Evolutionary conservation across 2,329 filamentous ascomycete species (phyloP).

Genomic region (Xylaria digitata): DNA sequence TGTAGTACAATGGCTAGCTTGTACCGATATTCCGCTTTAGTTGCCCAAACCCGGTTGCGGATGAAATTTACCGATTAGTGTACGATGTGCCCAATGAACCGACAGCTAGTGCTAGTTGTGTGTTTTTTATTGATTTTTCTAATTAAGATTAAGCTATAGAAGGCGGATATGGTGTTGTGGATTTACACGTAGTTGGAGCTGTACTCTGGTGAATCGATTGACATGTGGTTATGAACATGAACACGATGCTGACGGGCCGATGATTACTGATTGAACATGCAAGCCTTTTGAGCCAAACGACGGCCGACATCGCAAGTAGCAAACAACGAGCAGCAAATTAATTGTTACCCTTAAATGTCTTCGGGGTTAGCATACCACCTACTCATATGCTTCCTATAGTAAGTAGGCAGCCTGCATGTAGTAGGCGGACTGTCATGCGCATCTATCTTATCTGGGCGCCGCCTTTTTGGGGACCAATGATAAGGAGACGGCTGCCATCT

Average conservation of each 20-base stretch:
- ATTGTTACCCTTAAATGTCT: not conserved
- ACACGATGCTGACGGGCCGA: slow-evolving; percentile 23
- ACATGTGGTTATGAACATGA: not conserved
- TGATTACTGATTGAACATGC: slow-evolving; percentile 23
- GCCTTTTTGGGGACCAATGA: slow-evolving; percentile 23
- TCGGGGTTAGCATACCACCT: slow-evolving; percentile 2
- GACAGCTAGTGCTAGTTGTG: not conserved
- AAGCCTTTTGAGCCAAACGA: slow-evolving; percentile 5
- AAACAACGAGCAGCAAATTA: slow-evolving; percentile 7
- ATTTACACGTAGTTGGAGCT: not conserved
- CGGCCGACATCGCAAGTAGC: slow-evolving; percentile 34
- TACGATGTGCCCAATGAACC: not conserved
- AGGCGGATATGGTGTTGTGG: slow-evolving; percentile 3
- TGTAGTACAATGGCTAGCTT: too few relatives aligned
- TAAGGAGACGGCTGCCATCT: not conserved
- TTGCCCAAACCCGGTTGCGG: slow-evolving; percentile 20
- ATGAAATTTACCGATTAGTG: not conserved
- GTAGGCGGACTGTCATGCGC: slow-evolving; percentile 15
- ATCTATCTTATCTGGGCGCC: not conserved
- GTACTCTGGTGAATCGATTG: not conserved
- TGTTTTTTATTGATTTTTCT: not conserved
- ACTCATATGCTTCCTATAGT: not conserved
- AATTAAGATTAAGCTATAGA: not conserved
- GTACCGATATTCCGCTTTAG: not conserved
- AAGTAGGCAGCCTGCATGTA: not conserved